phyloP scores from a whole-genome alignment of 495 filamentous ascomycete species.

The Lophiotrema nucula region DNA sequence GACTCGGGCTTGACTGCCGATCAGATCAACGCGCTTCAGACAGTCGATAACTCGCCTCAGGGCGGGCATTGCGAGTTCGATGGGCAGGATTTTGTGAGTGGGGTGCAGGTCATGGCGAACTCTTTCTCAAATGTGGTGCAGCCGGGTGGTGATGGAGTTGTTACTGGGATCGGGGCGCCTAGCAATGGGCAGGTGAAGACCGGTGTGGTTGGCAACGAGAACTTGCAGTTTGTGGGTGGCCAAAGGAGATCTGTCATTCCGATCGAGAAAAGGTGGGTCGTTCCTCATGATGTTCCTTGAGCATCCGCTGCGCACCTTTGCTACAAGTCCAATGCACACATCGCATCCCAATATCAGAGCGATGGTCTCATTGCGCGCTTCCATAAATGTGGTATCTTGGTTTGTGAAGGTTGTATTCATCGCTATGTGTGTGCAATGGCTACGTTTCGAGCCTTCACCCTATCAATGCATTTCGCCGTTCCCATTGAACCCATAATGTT shows the following conservation, averaged over 20 bases:
- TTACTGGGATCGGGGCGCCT: conserved; percentile 38
- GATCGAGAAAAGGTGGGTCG: conserved; percentile 16
- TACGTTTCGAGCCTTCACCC: conserved; percentile 10
- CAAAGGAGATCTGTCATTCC: conserved; percentile 5
- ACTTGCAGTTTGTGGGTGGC: conserved; percentile 39
- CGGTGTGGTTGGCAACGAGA: conserved; percentile 47
- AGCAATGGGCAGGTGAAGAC: conserved; percentile 47
- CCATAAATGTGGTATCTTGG: neutral
- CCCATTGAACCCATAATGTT: conserved; percentile 24
- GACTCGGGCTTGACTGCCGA: conserved; percentile 39
- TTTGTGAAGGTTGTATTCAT: conserved; percentile 20
- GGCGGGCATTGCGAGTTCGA: conserved; percentile 55
- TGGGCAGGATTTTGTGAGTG: conserved; percentile 47
- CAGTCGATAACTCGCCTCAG: conserved; percentile 49
- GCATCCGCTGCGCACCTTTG: neutral
- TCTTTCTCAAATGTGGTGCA: conserved; percentile 48
- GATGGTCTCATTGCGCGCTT: neutral
- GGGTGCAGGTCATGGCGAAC: conserved; percentile 50
- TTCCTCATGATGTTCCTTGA: neutral
- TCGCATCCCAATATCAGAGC: neutral
- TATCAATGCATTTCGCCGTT: conserved; percentile 34
- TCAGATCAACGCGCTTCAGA: conserved; percentile 47
- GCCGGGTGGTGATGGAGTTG: conserved; percentile 43
- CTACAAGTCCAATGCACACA: neutral
- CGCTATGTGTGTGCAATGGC: conserved; percentile 23